Conservation (phyloP, 108 stramenopile genomes). For the Nannochloropsis salina region DNA sequence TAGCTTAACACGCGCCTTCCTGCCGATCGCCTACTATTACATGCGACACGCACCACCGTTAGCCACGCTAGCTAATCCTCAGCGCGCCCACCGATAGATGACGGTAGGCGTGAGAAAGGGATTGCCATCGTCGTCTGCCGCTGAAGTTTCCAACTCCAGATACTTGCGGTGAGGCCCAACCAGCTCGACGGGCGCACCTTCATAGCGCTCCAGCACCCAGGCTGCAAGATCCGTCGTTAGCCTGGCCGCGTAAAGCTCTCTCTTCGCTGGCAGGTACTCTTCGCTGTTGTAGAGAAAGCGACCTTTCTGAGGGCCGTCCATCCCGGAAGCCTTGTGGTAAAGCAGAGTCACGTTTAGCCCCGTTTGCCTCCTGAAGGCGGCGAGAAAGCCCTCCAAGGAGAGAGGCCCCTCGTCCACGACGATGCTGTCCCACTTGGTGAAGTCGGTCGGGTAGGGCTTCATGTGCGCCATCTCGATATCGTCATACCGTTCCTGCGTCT, state of each 20-base stretch:
- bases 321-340: slow-evolving; percentile 30
- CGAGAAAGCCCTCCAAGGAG: background rate
- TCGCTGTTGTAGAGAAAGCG: slow-evolving; percentile 41
- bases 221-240: slow-evolving; percentile 29
- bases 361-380: background rate
- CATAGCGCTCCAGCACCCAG: slow-evolving; percentile 43
- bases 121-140: slow-evolving; percentile 41
- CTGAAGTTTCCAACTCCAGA: slow-evolving; percentile 40
- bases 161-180: slow-evolving; percentile 36
- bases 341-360: slow-evolving; percentile 33
- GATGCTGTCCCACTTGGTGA: slow-evolving; percentile 50
- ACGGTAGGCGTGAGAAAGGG: slow-evolving; percentile 33
- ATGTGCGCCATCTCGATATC: slow-evolving; percentile 36
- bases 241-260: slow-evolving; percentile 29
- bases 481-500: slow-evolving; percentile 43
- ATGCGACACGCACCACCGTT: too few relatives aligned
- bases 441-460: slow-evolving; percentile 40
- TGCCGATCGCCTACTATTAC: too few relatives aligned
- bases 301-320: slow-evolving; percentile 46
- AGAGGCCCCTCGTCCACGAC: slow-evolving; percentile 18
- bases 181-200: slow-evolving; percentile 34
- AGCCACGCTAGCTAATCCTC: background rate
- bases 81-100: slow-evolving; percentile 40
- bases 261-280: slow-evolving; percentile 23
- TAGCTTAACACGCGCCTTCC: too few relatives aligned